These are phyloP conservation scores for Syzygium aqueum DNA, from an alignment of 345 rosid species.

Conservation along the genomic window DNA sequence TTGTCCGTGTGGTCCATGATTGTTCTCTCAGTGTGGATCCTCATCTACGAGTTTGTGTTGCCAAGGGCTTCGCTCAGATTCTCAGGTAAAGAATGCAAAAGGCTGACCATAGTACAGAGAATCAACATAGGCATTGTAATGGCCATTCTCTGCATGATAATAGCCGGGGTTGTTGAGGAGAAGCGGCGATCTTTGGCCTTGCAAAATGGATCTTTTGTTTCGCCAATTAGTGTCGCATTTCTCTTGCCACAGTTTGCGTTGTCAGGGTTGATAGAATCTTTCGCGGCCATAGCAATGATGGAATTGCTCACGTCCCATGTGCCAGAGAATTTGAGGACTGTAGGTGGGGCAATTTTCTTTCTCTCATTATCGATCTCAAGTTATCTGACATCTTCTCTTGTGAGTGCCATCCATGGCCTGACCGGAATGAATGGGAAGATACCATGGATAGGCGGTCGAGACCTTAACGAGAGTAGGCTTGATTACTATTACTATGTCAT, in stretches of 20 bases:
- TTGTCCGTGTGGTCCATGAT: slow-evolving; percentile 20
- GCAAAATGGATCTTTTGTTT: neutral
- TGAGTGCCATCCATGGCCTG: slow-evolving; percentile 2
- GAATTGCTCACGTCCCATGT: slow-evolving; percentile 9
- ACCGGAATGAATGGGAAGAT: neutral
- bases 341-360: slow-evolving; percentile 6
- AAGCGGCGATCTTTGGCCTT: slow-evolving; percentile 18
- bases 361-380: slow-evolving; percentile 2
- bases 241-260: slow-evolving; percentile 7
- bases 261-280: slow-evolving; percentile 7
- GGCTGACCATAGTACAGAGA: slow-evolving; percentile 19
- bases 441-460: slow-evolving; percentile 1
- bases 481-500: slow-evolving; percentile 5
- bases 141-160: slow-evolving; percentile 27
- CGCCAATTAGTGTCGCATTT: neutral
- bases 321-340: slow-evolving; percentile 4
- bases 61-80: slow-evolving; percentile 2
- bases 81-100: slow-evolving; percentile 7
- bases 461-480: slow-evolving; percentile 6
- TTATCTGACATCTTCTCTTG: slow-evolving; percentile 5
- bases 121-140: slow-evolving; percentile 25
- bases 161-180: slow-evolving; percentile 23
- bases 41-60: slow-evolving; percentile 18
- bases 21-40: slow-evolving; percentile 25
- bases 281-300: slow-evolving; percentile 6